Evolutionary conservation across 257 asterid genomes (phyloP).

Genomic region (Solanum medicagineum): DNA sequence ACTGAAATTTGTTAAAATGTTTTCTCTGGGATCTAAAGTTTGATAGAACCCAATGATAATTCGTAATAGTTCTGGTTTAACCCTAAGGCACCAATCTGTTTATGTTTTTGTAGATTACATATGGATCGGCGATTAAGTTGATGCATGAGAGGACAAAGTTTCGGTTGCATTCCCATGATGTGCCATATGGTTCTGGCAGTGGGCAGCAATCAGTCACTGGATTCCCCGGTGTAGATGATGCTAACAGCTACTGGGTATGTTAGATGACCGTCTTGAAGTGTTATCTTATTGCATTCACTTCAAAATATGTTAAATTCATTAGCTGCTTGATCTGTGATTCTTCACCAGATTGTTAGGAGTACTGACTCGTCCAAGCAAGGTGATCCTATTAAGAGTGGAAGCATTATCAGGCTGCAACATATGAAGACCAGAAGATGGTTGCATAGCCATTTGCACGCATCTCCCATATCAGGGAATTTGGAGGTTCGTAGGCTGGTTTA

Average conservation of each 20-base stretch:
- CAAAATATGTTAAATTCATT: not conserved
- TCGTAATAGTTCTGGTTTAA: not conserved
- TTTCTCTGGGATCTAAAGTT: not conserved
- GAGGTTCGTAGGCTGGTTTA: conserved; percentile 49
- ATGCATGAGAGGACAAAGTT: conserved; percentile 79
- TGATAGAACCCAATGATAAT: not conserved
- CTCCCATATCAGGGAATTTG: conserved; percentile 90
- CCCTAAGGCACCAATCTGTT: not conserved
- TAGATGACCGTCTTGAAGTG: not conserved
- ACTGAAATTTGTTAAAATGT: not conserved
- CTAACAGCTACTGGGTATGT: conserved; percentile 93
- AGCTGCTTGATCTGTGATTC: not conserved
- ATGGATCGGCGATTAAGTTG: conserved; percentile 73
- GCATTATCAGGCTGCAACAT: conserved; percentile 66
- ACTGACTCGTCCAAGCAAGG: conserved; percentile 74
- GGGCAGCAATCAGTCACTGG: conserved; percentile 94
- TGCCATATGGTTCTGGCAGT: conserved; percentile 94
- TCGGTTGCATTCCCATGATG: conserved; percentile 85
- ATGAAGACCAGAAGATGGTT: conserved; percentile 89
- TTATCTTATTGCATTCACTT: not conserved
- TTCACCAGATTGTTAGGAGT: conserved; percentile 61
- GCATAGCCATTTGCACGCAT: conserved; percentile 97
- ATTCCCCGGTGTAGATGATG: conserved; percentile 67
- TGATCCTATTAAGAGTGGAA: conserved; percentile 63
- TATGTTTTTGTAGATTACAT: conserved; percentile 44